A percentile compares a stretch with the other conserved stretches of the same genome.
Conservation (phyloP, 148 eudicot genomes). For the Vaccinium darrowii region DNA sequence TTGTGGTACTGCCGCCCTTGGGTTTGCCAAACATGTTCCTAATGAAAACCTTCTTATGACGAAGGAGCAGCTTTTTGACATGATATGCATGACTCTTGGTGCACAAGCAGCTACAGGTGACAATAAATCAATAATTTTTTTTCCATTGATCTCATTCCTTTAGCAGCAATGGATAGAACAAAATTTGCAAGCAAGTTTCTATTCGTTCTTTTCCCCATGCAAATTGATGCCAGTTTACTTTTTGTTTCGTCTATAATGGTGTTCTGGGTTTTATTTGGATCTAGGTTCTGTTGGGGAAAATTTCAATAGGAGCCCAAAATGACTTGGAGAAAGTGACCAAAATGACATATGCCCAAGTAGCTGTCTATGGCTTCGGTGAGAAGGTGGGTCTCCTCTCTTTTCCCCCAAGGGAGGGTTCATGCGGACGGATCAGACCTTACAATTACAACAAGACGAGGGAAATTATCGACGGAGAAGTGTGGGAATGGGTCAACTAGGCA, state of each 20-base stretch:
- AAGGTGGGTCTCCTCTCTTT: too few relatives aligned
- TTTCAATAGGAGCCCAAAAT: too few relatives aligned
- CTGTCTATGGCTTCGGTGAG: too few relatives aligned
- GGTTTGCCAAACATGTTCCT: conserved; percentile 89
- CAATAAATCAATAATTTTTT: neutral
- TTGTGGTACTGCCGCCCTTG: conserved; percentile 93
- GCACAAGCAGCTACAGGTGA: conserved; percentile 90
- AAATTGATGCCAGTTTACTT: neutral
- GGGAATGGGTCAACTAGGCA: too few relatives aligned
- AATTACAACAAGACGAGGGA: too few relatives aligned
- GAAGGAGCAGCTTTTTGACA: conserved; percentile 90
- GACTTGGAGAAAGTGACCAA: too few relatives aligned
- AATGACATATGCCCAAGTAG: too few relatives aligned
- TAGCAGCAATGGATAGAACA: neutral
- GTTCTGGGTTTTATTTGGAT: neutral
- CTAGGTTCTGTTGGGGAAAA: too few relatives aligned
- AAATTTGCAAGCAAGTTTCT: neutral
- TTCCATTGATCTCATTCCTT: neutral
- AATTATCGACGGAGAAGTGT: too few relatives aligned
- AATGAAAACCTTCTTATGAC: conserved; percentile 92
- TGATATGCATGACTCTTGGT: conserved; percentile 95
- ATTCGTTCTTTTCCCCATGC: neutral
- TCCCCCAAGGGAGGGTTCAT: too few relatives aligned
- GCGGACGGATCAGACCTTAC: too few relatives aligned
- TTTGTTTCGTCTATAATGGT: neutral